Evolutionary conservation across 306 rosid species (phyloP).

Genomic region (Astragalus glycyphyllos): DNA sequence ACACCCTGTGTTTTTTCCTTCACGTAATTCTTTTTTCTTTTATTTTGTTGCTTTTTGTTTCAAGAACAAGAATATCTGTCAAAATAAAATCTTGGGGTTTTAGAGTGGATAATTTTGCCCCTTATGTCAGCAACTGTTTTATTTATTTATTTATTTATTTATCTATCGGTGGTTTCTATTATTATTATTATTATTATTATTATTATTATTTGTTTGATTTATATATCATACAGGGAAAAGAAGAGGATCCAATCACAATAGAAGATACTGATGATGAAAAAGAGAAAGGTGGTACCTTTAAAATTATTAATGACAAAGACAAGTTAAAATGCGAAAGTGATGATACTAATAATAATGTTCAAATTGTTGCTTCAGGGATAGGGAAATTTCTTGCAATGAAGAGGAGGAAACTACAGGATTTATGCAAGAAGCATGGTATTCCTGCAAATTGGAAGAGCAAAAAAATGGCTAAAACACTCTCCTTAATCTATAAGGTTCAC

Average conservation of each 20-base stretch:
- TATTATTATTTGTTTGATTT: not conserved
- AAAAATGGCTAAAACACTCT: not conserved
- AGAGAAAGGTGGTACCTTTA: not conserved
- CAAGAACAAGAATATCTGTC: not conserved
- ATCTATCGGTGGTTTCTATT: too few relatives aligned
- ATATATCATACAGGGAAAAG: conserved; percentile 19
- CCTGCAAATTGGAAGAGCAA: not conserved
- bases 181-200: too few relatives aligned
- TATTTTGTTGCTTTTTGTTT: not conserved
- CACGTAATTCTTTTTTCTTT: not conserved
- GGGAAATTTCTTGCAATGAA: not conserved
- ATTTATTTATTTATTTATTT: not conserved
- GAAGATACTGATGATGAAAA: conserved; percentile 1
- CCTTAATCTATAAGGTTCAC: not conserved
- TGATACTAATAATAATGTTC: not conserved
- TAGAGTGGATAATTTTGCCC: too few relatives aligned
- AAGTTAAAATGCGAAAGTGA: not conserved
- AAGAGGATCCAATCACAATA: not conserved
- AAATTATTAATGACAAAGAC: not conserved
- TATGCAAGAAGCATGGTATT: not conserved
- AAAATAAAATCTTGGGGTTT: not conserved
- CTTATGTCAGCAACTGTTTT: too few relatives aligned
- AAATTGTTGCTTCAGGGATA: conserved; percentile 24
- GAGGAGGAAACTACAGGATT: not conserved
- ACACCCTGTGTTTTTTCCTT: not conserved